A percentile compares a stretch with the other conserved stretches of the same genome.
Evolutionary conservation across 1,284 basidiomycete genomes (phyloP).

Genomic region (Somion occarium): DNA sequence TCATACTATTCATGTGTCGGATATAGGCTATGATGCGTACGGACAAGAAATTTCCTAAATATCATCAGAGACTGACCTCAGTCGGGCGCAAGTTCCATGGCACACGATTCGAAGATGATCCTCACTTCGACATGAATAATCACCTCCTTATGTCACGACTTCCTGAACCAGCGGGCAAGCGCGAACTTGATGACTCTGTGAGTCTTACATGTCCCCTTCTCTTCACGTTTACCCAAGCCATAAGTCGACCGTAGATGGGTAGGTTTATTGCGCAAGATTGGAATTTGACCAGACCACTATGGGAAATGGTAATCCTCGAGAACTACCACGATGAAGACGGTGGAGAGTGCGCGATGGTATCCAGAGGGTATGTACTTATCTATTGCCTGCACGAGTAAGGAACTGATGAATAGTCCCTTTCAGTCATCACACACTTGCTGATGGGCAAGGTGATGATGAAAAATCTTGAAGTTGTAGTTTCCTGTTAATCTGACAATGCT

Average conservation of each 20-base stretch:
- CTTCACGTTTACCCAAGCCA: too few species aligned
- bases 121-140: conserved; percentile 21
- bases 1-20: too few species aligned
- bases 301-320: conserved; percentile 25
- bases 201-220: background rate
- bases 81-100: conserved; percentile 23
- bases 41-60: conserved; percentile 22
- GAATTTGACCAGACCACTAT: conserved; percentile 24
- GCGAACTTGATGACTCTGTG: conserved; percentile 24
- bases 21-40: conserved; percentile 12
- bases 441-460: conserved; percentile 27
- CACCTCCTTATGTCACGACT: conserved; percentile 19
- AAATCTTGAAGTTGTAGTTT: background rate
- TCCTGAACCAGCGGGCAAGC: conserved; percentile 24
- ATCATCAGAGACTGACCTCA: conserved; percentile 21
- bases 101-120: conserved; percentile 24
- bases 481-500: background rate
- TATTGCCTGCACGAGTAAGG: too few species aligned
- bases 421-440: conserved; percentile 24
- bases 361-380: too few species aligned
- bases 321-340: conserved; percentile 27
- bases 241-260: conserved; percentile 25
- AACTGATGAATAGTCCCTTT: too few species aligned
- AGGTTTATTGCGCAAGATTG: conserved; percentile 27
- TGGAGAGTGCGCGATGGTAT: conserved; percentile 22